Evolutionary conservation across 2,329 filamentous ascomycete species (phyloP).

Genomic region (Blastomyces gilchristii): DNA sequence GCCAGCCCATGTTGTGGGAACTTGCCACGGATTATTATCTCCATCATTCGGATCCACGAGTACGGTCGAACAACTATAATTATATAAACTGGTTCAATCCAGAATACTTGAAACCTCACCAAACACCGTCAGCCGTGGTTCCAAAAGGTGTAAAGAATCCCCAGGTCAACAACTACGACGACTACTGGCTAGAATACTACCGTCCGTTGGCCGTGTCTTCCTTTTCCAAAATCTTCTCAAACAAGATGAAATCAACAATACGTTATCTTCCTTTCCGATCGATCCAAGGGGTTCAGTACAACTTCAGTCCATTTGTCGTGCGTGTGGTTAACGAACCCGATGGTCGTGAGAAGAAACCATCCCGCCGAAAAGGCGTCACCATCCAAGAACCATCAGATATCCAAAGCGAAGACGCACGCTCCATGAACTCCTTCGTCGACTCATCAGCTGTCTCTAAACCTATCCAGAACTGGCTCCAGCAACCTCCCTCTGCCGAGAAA

Average conservation of each 20-base stretch:
- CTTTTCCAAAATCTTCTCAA: constrained; percentile 84
- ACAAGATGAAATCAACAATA: constrained; percentile 81
- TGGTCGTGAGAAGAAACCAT: constrained; percentile 50
- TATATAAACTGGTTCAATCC: constrained; percentile 90
- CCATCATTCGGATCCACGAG: constrained; percentile 74
- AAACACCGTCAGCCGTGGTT: constrained; percentile 41
- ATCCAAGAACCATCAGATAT: constrained; percentile 53
- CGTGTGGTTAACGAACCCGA: constrained; percentile 50
- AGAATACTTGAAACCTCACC: constrained; percentile 54
- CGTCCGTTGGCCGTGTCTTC: constrained; percentile 78
- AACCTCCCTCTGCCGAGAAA: constrained; percentile 27
- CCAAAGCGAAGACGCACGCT: constrained; percentile 34
- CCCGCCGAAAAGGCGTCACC: constrained; percentile 55
- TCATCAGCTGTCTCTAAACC: constrained; percentile 17
- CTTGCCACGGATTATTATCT: constrained; percentile 90
- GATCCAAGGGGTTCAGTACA: constrained; percentile 58
- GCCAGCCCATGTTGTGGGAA: constrained; percentile 95
- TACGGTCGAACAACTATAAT: constrained; percentile 56
- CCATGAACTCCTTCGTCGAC: constrained; percentile 20
- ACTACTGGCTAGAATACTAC: constrained; percentile 98
- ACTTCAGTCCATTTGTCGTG: constrained; percentile 77
- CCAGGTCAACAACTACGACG: constrained; percentile 56
- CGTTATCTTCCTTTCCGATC: constrained; percentile 70
- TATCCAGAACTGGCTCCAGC: constrained; percentile 23
- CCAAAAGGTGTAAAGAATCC: constrained; percentile 21